Evolutionary conservation across 345 rosid genomes (phyloP).

Genomic region (Eucalyptus sp.): DNA sequence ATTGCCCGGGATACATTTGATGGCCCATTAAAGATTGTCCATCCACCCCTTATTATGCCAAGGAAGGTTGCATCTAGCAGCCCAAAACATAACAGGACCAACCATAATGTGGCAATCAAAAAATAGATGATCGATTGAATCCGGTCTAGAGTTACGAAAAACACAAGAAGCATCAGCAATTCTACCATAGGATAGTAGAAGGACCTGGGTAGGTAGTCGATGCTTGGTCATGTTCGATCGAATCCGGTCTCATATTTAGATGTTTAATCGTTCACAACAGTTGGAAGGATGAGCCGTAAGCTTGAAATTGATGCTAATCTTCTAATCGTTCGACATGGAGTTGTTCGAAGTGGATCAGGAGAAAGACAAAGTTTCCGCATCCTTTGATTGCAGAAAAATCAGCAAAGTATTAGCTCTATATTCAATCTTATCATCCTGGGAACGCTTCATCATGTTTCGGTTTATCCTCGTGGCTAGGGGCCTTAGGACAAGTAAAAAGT

Average conservation of each 20-base stretch:
- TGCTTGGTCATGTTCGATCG: no score
- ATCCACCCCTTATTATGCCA: no score
- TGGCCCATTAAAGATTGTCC: no score
- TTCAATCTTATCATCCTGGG: neutral
- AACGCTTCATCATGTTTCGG: neutral
- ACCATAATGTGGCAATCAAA: no score
- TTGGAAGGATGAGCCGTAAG: neutral
- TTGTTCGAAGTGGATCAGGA: neutral
- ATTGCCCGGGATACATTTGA: fast-evolving
- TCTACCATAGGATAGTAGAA: no score
- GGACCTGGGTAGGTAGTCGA: no score
- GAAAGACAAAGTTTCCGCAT: neutral
- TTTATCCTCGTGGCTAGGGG: neutral
- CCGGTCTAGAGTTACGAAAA: no score
- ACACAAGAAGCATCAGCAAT: no score
- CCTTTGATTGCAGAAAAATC: neutral
- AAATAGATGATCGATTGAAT: no score
- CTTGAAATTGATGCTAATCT: neutral
- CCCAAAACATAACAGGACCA: no score
- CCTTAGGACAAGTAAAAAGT: neutral
- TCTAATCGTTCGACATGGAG: neutral
- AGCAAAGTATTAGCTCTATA: neutral
- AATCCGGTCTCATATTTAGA: neutral
- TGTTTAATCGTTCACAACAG: neutral
- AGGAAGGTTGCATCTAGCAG: no score